These are phyloP conservation scores for Aspergillus fischeri DNA, from an alignment of 2,329 filamentous ascomycete species.

Conservation along the genomic window DNA sequence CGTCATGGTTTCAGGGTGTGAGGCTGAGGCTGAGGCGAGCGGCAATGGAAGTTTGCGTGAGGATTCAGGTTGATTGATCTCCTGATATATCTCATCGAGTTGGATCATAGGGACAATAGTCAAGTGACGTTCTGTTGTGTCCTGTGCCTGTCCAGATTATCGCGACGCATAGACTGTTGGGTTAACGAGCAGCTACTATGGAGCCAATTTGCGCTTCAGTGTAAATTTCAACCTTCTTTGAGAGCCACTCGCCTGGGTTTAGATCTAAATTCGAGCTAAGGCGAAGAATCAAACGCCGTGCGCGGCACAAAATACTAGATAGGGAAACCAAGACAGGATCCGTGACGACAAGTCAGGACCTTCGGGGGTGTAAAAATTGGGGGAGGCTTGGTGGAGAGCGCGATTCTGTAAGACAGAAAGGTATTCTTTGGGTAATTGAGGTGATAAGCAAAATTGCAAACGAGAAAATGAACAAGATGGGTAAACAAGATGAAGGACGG, in stretches of 20 bases:
- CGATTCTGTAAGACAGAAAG: conserved; percentile 20
- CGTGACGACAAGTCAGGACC: conserved; percentile 16
- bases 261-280: conserved; percentile 24
- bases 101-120: neutral
- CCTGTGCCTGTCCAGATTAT: neutral
- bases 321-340: conserved; percentile 16
- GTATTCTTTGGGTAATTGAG: conserved; percentile 25
- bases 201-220: neutral
- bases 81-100: neutral
- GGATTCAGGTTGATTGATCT: neutral
- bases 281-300: conserved; percentile 21
- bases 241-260: conserved; percentile 18
- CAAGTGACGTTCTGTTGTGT: neutral
- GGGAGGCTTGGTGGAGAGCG: conserved; percentile 8
- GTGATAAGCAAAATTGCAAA: conserved; percentile 21
- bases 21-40: neutral
- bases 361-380: conserved; percentile 10
- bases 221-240: conserved; percentile 19
- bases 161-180: neutral
- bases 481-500: conserved; percentile 16
- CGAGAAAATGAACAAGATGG: conserved; percentile 14
- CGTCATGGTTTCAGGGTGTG: conserved; percentile 14
- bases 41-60: neutral
- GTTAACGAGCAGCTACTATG: neutral
- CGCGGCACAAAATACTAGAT: conserved; percentile 14